Conservation (phyloP, 108 stramenopile species). For the Pseudonitzschia multiseries region DNA sequence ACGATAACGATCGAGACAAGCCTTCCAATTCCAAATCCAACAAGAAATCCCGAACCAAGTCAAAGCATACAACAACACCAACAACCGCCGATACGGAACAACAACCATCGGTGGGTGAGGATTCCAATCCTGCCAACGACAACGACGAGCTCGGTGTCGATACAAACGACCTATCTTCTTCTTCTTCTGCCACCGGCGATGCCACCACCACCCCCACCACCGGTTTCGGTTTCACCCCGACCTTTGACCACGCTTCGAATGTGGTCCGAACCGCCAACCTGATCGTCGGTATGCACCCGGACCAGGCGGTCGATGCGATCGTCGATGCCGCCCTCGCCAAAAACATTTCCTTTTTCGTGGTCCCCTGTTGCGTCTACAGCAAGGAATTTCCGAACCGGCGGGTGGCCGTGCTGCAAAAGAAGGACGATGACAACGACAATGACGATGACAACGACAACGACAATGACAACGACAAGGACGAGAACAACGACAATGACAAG, state of each 20-base stretch:
- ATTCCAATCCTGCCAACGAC: too few relatives aligned
- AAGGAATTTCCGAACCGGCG: constrained; percentile 47
- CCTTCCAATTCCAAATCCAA: too few relatives aligned
- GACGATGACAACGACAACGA: background rate
- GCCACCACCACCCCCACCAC: background rate
- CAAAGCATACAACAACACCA: too few relatives aligned
- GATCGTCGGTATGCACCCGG: constrained; percentile 80
- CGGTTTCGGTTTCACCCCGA: background rate
- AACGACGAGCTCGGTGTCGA: background rate
- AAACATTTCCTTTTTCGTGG: constrained; percentile 60
- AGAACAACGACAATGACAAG: background rate
- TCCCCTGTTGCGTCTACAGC: constrained; percentile 68
- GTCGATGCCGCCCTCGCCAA: constrained; percentile 58
- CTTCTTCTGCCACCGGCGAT: background rate
- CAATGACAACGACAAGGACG: background rate
- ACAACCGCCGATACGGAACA: too few relatives aligned
- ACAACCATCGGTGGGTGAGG: too few relatives aligned
- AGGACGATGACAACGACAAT: background rate
- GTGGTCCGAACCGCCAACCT: constrained; percentile 52
- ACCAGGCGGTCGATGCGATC: constrained; percentile 77
- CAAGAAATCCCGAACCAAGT: too few relatives aligned
- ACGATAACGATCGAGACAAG: background rate
- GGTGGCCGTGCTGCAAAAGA: background rate
- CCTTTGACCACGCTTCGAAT: constrained; percentile 3
- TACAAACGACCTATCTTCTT: background rate